These are phyloP conservation scores for Incumbomyces delicatus DNA, from an alignment of 2,329 filamentous ascomycete species.

Conservation along the genomic window DNA sequence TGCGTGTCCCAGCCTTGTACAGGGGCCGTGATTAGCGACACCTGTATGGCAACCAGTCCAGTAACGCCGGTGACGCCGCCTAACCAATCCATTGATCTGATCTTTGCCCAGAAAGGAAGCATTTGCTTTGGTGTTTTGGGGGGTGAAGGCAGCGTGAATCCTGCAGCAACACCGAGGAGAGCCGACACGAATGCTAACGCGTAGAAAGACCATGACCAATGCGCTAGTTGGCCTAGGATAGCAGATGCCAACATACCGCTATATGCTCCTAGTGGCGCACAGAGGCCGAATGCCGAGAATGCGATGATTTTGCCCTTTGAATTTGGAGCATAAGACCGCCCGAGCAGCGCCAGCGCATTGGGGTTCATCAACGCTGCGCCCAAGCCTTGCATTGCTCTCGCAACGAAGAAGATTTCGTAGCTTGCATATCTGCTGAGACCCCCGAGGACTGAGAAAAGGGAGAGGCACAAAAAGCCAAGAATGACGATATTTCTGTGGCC, in stretches of 20 bases:
- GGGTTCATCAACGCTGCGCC: slow-evolving; percentile 52
- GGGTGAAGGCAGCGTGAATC: slow-evolving; percentile 28
- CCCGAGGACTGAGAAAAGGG: slow-evolving; percentile 31
- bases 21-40: slow-evolving; percentile 53
- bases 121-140: slow-evolving; percentile 18
- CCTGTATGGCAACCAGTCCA: slow-evolving; percentile 50
- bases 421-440: slow-evolving; percentile 29
- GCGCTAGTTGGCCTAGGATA: slow-evolving; percentile 23
- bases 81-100: slow-evolving; percentile 28
- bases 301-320: slow-evolving; percentile 44
- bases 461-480: slow-evolving; percentile 32
- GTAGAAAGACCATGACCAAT: slow-evolving; percentile 41
- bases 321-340: slow-evolving; percentile 44
- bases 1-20: slow-evolving; percentile 46
- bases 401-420: slow-evolving; percentile 29
- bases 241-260: slow-evolving; percentile 23
- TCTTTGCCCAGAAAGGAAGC: slow-evolving; percentile 20
- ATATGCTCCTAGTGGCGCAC: slow-evolving; percentile 34
- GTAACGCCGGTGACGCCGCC: slow-evolving; percentile 35
- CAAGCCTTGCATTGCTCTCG: slow-evolving; percentile 32
- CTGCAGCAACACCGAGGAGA: slow-evolving; percentile 24
- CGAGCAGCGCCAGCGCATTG: slow-evolving; percentile 52
- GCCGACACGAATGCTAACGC: slow-evolving; percentile 29
- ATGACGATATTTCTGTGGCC: slow-evolving; percentile 34
- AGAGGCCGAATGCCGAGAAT: slow-evolving; percentile 39